phyloP scores from a whole-genome alignment of 1,139 yeast genomes.

The Nakaseomyces sp. region DNA sequence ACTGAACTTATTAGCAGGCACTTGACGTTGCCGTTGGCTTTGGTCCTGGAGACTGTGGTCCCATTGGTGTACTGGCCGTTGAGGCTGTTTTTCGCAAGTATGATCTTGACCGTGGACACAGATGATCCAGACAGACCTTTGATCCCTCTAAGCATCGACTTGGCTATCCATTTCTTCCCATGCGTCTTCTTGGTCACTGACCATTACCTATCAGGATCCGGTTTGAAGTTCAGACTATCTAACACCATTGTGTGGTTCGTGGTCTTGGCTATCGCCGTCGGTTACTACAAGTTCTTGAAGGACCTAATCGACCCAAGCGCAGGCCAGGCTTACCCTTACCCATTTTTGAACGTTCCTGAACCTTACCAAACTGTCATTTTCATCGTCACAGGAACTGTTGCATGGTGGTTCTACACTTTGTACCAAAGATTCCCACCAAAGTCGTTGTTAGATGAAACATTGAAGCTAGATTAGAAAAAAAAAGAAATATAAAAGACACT shows the following conservation, averaged over 20 bases:
- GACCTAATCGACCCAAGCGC: conserved; percentile 38
- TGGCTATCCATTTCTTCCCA: conserved; percentile 55
- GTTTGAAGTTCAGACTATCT: conserved; percentile 34
- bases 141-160: conserved; percentile 45
- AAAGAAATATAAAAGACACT: neutral
- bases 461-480: conserved; percentile 4
- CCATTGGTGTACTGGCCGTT: conserved; percentile 60
- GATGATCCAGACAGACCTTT: conserved; percentile 13
- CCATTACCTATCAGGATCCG: conserved; percentile 42
- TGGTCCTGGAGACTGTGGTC: conserved; percentile 52
- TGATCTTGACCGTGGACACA: conserved; percentile 30
- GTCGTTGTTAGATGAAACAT: neutral
- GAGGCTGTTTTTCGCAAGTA: conserved; percentile 40
- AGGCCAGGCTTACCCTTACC: conserved; percentile 56
- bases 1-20: conserved; percentile 20
- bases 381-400: conserved; percentile 39
- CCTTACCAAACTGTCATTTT: conserved; percentile 43
- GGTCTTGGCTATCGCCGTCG: conserved; percentile 35
- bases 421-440: conserved; percentile 25
- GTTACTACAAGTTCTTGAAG: conserved; percentile 49
- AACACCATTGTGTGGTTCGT: conserved; percentile 34
- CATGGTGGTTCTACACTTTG: conserved; percentile 31
- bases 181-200: conserved; percentile 43
- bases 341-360: conserved; percentile 48
- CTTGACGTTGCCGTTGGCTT: conserved; percentile 36